Evolutionary conservation across 73 alveolate species (phyloP).

Genomic region (Effrenium voratum): DNA sequence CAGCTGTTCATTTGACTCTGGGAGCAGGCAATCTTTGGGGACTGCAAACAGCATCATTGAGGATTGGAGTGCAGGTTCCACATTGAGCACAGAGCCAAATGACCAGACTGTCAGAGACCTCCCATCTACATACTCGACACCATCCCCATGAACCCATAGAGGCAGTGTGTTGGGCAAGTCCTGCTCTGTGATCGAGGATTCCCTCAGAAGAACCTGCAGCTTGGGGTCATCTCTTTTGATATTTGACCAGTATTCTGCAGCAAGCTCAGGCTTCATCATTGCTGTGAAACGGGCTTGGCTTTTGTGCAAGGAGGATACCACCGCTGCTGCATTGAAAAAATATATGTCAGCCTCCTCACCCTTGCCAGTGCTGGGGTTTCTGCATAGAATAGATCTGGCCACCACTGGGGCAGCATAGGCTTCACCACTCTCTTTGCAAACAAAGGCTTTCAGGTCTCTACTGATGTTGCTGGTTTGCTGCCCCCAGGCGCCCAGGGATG

Average conservation of each 20-base stretch:
- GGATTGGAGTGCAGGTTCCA: background rate
- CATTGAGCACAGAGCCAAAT: background rate
- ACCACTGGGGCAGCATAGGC: background rate
- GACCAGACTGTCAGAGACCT: background rate
- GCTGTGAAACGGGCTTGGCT: background rate
- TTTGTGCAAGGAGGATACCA: background rate
- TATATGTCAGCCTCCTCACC: background rate
- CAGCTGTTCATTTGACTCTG: background rate
- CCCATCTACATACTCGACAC: slow-evolving; percentile 13
- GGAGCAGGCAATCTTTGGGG: background rate
- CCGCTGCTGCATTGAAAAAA: background rate
- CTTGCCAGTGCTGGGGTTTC: background rate
- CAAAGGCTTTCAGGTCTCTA: background rate
- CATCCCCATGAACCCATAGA: slow-evolving; percentile 2
- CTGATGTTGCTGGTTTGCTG: background rate
- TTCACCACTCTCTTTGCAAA: background rate
- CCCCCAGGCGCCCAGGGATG: background rate
- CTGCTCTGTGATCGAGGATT: background rate
- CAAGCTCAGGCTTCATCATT: background rate
- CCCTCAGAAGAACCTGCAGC: background rate
- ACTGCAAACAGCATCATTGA: background rate
- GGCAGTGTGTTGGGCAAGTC: background rate
- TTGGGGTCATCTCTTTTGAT: background rate
- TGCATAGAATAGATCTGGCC: background rate
- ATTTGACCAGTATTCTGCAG: background rate